Evolutionary conservation across 2,329 filamentous ascomycete species (phyloP).

Genomic region (Penicillium rolfsii): DNA sequence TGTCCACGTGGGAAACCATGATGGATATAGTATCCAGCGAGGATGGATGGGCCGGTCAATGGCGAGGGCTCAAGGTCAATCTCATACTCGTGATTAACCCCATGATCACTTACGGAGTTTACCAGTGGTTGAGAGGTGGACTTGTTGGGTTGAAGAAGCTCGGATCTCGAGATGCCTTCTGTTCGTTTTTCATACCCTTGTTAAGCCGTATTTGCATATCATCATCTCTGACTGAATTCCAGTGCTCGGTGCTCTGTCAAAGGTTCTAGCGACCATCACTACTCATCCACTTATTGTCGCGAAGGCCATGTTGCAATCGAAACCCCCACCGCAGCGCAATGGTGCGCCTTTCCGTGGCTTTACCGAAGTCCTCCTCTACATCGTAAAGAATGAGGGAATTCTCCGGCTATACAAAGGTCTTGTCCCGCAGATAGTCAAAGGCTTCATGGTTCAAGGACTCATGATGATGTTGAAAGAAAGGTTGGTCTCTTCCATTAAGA

Average conservation of each 20-base stretch:
- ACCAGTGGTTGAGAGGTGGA: slow-evolving; percentile 12
- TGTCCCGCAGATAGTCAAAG: slow-evolving; percentile 17
- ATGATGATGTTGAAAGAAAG: slow-evolving; percentile 23
- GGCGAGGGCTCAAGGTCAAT: slow-evolving; percentile 24
- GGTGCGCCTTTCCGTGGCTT: slow-evolving; percentile 16
- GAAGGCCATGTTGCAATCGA: slow-evolving; percentile 19
- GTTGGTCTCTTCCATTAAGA: not conserved
- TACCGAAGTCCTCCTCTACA: slow-evolving; percentile 16
- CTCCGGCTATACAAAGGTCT: slow-evolving; percentile 18
- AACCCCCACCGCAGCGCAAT: slow-evolving; percentile 3
- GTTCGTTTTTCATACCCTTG: not conserved
- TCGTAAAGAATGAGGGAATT: slow-evolving; percentile 14
- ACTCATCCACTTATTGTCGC: slow-evolving; percentile 21
- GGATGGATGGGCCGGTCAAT: slow-evolving; percentile 23
- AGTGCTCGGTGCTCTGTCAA: slow-evolving; percentile 17
- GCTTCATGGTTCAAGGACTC: slow-evolving; percentile 18
- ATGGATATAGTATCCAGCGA: slow-evolving; percentile 11
- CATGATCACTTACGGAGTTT: slow-evolving; percentile 22
- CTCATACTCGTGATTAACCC: slow-evolving; percentile 27
- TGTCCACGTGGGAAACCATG: slow-evolving; percentile 17
- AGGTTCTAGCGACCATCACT: slow-evolving; percentile 17
- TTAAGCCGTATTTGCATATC: not conserved
- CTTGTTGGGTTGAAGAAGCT: slow-evolving; percentile 7
- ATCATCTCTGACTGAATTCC: not conserved
- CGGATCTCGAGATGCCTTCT: slow-evolving; percentile 17